Evolutionary conservation across 2,329 filamentous ascomycete species (phyloP).

Genomic region (Knufia petricola): DNA sequence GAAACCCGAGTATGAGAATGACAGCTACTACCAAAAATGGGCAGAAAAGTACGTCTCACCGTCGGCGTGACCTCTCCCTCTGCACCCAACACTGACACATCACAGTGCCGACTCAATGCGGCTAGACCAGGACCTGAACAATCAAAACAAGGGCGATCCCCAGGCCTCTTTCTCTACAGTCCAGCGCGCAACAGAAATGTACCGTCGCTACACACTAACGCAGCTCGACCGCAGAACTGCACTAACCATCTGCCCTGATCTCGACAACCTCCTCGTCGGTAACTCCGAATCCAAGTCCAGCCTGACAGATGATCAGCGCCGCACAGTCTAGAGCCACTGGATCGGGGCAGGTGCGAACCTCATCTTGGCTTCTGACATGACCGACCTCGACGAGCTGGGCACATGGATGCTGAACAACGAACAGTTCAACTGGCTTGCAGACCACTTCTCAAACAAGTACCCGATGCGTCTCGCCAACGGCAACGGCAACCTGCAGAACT

Average conservation of each 20-base stretch:
- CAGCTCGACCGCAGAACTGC: not conserved
- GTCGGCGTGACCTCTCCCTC: too few species aligned
- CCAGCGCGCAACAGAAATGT: not conserved
- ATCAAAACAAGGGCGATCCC: not conserved
- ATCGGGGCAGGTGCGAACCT: not conserved
- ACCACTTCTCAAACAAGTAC: conserved; percentile 10
- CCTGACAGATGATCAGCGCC: not conserved
- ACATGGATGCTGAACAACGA: conserved; percentile 4
- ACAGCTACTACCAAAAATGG: not conserved
- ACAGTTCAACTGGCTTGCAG: conserved; percentile 15
- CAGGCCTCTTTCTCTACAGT: not conserved
- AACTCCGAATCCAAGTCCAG: not conserved
- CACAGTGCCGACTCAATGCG: not conserved
- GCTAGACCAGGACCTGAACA: not conserved
- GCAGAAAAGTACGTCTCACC: not conserved
- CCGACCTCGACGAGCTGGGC: not conserved
- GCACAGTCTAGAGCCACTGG: not conserved
- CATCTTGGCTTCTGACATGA: not conserved
- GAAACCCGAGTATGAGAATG: not conserved
- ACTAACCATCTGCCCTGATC: not conserved
- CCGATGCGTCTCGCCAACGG: not conserved
- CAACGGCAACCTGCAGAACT: not conserved
- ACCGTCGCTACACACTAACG: not conserved
- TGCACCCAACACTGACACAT: too few species aligned
- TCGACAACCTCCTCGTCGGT: not conserved